Evolutionary conservation across 179 eudicot species (phyloP).

Genomic region (Beta lomatogona): DNA sequence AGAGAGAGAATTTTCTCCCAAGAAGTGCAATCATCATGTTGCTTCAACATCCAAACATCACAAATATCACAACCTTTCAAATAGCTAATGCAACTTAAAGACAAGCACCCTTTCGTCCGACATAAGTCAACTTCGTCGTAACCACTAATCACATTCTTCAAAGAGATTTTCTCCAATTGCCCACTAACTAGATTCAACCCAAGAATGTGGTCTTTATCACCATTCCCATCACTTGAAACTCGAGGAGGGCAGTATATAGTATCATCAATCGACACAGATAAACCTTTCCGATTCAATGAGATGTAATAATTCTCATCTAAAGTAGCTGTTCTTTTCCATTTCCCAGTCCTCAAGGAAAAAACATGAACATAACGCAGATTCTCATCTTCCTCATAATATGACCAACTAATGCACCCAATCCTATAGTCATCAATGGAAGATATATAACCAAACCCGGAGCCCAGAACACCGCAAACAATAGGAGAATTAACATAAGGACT

Average conservation of each 20-base stretch:
- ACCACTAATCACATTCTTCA: not conserved
- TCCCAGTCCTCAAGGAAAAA: constrained; percentile 9
- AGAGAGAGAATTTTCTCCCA: not conserved
- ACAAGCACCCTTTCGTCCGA: not conserved
- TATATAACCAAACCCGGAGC: constrained; percentile 7
- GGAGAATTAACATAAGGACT: not conserved
- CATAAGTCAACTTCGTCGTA: not conserved
- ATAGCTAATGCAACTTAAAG: not conserved
- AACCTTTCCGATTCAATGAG: not conserved
- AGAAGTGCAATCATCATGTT: not conserved
- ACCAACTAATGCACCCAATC: not conserved
- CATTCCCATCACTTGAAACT: not conserved
- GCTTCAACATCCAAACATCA: not conserved
- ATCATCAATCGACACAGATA: not conserved
- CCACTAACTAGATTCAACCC: constrained; percentile 4
- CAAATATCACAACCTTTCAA: not conserved
- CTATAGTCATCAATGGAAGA: constrained; percentile 9
- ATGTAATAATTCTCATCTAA: not conserved
- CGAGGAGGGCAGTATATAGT: not conserved
- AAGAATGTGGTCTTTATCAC: not conserved
- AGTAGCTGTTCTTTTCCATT: not conserved
- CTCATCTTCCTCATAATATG: not conserved
- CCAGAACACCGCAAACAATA: no score
- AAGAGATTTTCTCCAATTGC: not conserved
- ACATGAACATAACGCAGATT: not conserved